These are phyloP conservation scores for Hypoxylon sp. DNA, from an alignment of 2,329 filamentous ascomycete genomes.

Conservation along the genomic window DNA sequence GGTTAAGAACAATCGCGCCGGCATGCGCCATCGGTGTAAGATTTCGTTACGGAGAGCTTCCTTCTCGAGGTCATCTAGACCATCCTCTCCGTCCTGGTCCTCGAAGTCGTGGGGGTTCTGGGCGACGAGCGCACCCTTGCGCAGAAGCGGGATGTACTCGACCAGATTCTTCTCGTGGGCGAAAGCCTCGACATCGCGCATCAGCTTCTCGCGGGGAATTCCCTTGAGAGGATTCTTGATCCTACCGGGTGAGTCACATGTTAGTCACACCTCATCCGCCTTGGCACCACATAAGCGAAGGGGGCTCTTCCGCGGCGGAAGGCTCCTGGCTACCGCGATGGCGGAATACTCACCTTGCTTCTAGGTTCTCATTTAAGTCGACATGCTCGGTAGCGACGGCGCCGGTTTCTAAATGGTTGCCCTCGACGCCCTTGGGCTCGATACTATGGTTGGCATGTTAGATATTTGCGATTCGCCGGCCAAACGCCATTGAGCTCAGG, in stretches of 20 bases:
- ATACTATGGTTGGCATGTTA: constrained; percentile 39
- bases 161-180: constrained; percentile 71
- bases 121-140: constrained; percentile 80
- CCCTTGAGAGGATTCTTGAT: constrained; percentile 65
- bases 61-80: constrained; percentile 73
- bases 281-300: constrained; percentile 1
- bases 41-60: constrained; percentile 72
- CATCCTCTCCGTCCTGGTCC: constrained; percentile 68
- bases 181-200: constrained; percentile 71
- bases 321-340: not conserved
- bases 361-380: constrained; percentile 59
- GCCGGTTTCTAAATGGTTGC: constrained; percentile 48
- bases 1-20: constrained; percentile 74
- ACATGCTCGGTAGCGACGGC: constrained; percentile 53
- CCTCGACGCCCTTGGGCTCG: constrained; percentile 49
- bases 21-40: constrained; percentile 77
- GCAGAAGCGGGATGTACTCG: constrained; percentile 71
- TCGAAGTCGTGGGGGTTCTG: constrained; percentile 77
- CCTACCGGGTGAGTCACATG: constrained; percentile 48
- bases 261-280: constrained; percentile 31
- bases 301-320: not conserved
- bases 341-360: constrained; percentile 60
- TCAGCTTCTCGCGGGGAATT: constrained; percentile 66
- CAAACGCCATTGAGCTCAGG: not conserved
- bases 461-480: not conserved